Percentiles rank a stretch among this genome's conserved stretches.
Evolutionary conservation across 2,329 filamentous ascomycete genomes (phyloP).

Genomic region (Microsporum ferrugineum): DNA sequence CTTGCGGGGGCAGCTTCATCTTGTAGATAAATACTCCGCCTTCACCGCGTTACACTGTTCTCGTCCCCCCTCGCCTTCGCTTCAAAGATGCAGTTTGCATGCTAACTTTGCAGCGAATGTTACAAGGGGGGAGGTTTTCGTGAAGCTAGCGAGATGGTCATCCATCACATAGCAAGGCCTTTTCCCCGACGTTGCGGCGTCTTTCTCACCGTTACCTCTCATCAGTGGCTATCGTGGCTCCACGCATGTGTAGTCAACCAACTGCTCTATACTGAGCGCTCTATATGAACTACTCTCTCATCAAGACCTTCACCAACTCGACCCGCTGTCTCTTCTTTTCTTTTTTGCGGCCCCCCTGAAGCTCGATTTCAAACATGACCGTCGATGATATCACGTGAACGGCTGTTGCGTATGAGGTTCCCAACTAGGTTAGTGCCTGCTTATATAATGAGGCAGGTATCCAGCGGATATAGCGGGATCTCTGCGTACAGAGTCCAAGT

Average conservation of each 20-base stretch:
- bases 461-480: too few species aligned
- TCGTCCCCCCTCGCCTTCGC: background rate
- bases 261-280: background rate
- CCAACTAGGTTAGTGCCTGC: too few species aligned
- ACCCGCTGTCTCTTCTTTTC: background rate
- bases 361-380: background rate
- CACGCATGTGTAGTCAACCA: too few species aligned
- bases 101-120: background rate
- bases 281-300: background rate
- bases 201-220: background rate
- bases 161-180: background rate
- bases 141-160: background rate
- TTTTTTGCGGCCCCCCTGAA: background rate
- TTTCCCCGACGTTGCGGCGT: background rate
- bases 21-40: background rate
- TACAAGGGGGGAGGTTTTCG: background rate
- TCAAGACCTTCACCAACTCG: background rate
- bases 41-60: background rate
- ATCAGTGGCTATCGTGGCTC: too few species aligned
- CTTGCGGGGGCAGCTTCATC: background rate
- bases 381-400: background rate
- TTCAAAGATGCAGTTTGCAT: background rate
- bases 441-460: too few species aligned
- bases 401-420: too few species aligned
- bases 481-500: too few species aligned